These are phyloP conservation scores for Botrytis porri DNA, from an alignment of 2,329 filamentous ascomycete genomes.

Conservation along the genomic window DNA sequence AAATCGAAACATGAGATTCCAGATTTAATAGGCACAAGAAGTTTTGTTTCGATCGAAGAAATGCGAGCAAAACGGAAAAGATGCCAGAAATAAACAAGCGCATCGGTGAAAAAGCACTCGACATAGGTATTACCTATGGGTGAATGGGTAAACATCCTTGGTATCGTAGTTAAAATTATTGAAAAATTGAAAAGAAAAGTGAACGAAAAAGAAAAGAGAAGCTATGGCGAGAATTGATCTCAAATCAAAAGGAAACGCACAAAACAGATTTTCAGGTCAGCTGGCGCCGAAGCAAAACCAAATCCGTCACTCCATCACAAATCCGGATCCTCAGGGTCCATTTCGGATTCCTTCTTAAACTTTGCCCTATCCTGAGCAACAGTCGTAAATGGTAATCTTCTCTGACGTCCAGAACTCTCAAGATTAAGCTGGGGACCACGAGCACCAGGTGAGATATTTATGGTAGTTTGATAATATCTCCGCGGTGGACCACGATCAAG, in stretches of 20 bases:
- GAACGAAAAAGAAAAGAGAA: not conserved
- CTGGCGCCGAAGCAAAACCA: accelerated
- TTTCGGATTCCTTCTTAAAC: not conserved
- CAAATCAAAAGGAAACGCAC: not conserved
- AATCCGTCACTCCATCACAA: not conserved
- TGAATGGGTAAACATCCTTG: not conserved
- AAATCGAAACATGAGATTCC: not conserved
- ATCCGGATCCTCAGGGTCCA: not conserved
- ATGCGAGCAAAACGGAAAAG: not conserved
- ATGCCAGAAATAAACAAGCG: not conserved
- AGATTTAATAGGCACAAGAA: not conserved
- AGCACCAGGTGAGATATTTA: not conserved
- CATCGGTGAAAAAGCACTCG: not conserved
- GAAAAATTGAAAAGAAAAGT: not conserved
- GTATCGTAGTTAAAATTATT: not conserved
- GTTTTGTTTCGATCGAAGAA: not conserved
- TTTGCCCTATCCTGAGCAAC: not conserved
- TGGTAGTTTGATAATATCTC: not conserved
- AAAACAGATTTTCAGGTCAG: not conserved
- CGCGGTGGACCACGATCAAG: not conserved
- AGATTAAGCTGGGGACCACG: not conserved
- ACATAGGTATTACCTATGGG: not conserved
- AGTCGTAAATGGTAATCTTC: not conserved
- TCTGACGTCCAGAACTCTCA: not conserved
- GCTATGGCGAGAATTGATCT: not conserved